Conservation (phyloP, 2,329 filamentous ascomycete species). For the Fusarium torreyae region DNA sequence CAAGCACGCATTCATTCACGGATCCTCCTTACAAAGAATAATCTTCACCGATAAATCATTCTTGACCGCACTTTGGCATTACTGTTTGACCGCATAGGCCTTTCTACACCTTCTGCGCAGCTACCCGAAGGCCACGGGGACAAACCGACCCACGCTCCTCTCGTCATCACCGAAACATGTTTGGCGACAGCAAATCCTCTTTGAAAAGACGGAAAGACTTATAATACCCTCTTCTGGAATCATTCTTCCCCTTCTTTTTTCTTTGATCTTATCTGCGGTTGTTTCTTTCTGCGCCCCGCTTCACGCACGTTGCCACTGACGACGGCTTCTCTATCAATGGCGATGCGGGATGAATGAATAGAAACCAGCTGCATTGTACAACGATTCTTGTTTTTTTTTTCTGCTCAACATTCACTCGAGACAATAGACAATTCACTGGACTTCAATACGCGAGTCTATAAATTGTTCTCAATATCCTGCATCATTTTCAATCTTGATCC, state of each 20-base stretch:
- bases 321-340: constrained; percentile 19
- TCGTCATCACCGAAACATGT: constrained; percentile 1
- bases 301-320: constrained; percentile 20
- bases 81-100: constrained; percentile 12
- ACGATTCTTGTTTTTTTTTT: neutral
- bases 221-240: neutral
- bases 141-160: constrained; percentile 20
- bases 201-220: neutral
- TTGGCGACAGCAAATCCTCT: constrained; percentile 12
- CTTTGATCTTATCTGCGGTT: neutral
- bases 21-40: neutral
- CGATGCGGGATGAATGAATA: constrained; percentile 20
- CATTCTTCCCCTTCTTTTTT: neutral
- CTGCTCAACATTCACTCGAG: constrained; percentile 7
- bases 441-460: constrained; percentile 17
- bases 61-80: constrained; percentile 19
- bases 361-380: constrained; percentile 28
- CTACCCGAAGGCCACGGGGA: constrained; percentile 31
- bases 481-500: constrained; percentile 27
- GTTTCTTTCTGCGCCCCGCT: constrained; percentile 7
- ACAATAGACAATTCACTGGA: constrained; percentile 26
- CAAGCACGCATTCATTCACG: neutral
- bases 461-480: constrained; percentile 16
- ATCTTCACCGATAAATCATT: constrained; percentile 1
- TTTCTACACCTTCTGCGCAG: constrained; percentile 14